These are phyloP conservation scores for Torulaspora quercuum DNA, from an alignment of 805 yeast species.

Conservation along the genomic window DNA sequence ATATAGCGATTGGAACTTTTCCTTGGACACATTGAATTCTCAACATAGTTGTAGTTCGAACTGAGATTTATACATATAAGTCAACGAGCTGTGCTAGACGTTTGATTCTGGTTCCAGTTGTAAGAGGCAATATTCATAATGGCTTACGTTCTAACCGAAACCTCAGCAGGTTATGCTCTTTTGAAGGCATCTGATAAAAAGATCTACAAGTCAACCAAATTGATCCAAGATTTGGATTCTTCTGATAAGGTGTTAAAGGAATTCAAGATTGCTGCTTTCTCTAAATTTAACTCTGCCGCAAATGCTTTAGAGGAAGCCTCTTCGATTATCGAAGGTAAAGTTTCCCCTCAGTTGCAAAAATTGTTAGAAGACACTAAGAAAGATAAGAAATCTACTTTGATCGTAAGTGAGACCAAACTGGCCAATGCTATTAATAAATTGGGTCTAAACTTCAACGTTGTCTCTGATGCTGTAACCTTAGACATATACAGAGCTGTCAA, in stretches of 20 bases:
- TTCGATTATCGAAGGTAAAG: slow-evolving; percentile 89
- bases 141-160: slow-evolving; percentile 93
- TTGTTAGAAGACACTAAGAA: slow-evolving; percentile 71
- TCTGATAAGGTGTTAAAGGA: slow-evolving; percentile 84
- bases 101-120: not conserved
- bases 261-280: slow-evolving; percentile 92
- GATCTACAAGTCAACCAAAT: slow-evolving; percentile 76
- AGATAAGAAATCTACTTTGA: slow-evolving; percentile 79
- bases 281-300: slow-evolving; percentile 91
- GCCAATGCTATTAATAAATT: slow-evolving; percentile 95
- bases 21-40: not conserved
- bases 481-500: slow-evolving; percentile 95
- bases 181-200: slow-evolving; percentile 97
- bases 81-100: too few relatives aligned
- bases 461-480: slow-evolving; percentile 90
- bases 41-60: too few relatives aligned
- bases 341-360: slow-evolving; percentile 74
- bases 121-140: slow-evolving; percentile 35
- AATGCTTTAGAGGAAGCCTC: slow-evolving; percentile 94
- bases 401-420: slow-evolving; percentile 92
- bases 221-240: slow-evolving; percentile 72
- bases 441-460: slow-evolving; percentile 81
- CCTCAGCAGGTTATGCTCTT: slow-evolving; percentile 98
- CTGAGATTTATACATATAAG: too few relatives aligned
- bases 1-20: slow-evolving; percentile 5